Conservation (phyloP, 768 basidiomycete genomes). For the Russula lepida region DNA sequence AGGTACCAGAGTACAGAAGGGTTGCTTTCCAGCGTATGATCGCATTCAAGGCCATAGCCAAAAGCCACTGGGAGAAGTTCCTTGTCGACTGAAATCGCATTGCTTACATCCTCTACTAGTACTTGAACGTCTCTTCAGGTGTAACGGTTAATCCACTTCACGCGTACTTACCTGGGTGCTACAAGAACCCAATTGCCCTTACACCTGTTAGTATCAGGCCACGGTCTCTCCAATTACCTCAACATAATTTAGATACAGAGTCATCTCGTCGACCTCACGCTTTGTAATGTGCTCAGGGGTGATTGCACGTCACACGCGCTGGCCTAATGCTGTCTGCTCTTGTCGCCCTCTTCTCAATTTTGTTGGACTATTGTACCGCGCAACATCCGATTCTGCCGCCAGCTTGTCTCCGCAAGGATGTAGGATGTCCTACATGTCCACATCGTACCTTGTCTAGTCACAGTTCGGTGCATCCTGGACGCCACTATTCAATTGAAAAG, state of each 20-base stretch:
- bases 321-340: not conserved
- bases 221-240: no score
- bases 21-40: not conserved
- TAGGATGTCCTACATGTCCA: conserved; percentile 94
- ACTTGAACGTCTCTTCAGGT: no score
- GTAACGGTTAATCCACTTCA: no score
- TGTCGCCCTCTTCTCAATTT: conserved; percentile 8
- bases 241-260: no score
- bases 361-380: conserved; percentile 9
- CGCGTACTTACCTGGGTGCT: no score
- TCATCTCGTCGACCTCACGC: no score
- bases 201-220: no score
- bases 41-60: not conserved
- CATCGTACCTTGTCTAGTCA: conserved; percentile 71
- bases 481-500: conserved; percentile 79
- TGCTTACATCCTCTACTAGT: not conserved
- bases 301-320: no score
- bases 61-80: not conserved
- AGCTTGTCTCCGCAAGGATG: conserved; percentile 84
- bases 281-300: no score
- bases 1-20: not conserved
- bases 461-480: conserved; percentile 64
- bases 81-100: not conserved
- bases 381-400: conserved; percentile 8
- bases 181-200: no score